Base-by-base conservation (phyloP, 2,329 filamentous ascomycete genomes). In the Westerdykella ornata region DNA sequence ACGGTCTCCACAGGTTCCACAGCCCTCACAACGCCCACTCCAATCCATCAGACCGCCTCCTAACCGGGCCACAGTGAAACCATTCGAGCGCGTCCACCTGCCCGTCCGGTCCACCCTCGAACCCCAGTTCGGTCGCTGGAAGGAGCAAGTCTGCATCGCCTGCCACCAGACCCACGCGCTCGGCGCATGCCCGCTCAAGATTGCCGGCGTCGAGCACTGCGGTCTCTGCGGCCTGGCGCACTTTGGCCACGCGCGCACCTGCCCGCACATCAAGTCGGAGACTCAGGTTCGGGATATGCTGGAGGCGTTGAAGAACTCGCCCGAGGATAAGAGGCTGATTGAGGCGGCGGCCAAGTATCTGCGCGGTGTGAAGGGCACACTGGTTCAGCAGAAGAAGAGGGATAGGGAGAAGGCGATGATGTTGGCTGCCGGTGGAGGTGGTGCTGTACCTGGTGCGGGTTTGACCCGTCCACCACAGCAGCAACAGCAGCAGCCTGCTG, bases 241-340 rank as follows among this genome's bases (percentile, higher is more conserved):
- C 13, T 70, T 78, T 16, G 80, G 79, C 2, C 57, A 70, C 39
- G 62, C 65, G 1, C 70, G 76, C 22, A 73, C 71, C 7, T 86
- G 82, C 54, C 77, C 80, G 12, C 77, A 81, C 55, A 71, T 86
- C 38, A 70, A 69, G 40, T 78, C 78, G 3, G 77, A 84, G 46
- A 75, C 73, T 3, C 75, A 85, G 54, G 70, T 88, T 13, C 71
- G 75, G 40, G 67, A 75, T 15, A 83, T 87, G 72, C 66, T 88
- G 13, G 73, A 78, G 41, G 74, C 76, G 0, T 61, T 88, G 16
- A 78, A 78, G 52, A 63, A 70, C 39, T 80, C 75, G 41, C 72
- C 70, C 0, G 81, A 84, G 54, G 67, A 72, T 9, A 66, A 66
- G 18, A 68, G 75, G 15, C 58, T 79, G 6, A 67, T 82, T 9